Conservation (phyloP, 225 moss, liverwort and hornwort species). For the Physcomitrellopsis africana region DNA sequence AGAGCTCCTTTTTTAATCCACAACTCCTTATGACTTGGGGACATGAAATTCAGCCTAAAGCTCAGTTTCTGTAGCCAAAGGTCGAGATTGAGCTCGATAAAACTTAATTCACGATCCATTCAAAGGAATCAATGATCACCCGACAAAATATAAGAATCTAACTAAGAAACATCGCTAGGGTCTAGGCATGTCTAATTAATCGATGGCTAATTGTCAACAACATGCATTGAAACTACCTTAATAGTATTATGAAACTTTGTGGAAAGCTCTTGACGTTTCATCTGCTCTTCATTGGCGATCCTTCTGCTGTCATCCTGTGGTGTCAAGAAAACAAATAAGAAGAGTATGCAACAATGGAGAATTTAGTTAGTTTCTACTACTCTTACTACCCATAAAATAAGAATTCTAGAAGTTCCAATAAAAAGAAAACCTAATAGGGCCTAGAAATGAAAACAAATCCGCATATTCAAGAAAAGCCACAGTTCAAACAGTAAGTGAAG, state of each 20-base stretch:
- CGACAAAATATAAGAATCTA: constrained; percentile 6
- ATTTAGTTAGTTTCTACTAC: background rate
- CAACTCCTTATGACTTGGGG: constrained; percentile 17
- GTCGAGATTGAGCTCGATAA: background rate
- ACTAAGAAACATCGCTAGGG: background rate
- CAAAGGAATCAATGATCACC: constrained; percentile 5
- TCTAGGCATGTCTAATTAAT: constrained; percentile 13
- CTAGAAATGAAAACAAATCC: background rate
- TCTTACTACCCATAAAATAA: constrained; percentile 4
- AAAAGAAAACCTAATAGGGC: background rate
- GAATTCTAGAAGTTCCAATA: background rate
- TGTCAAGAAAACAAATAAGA: constrained; percentile 17
- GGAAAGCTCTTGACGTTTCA: constrained; percentile 92
- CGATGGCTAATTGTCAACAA: constrained; percentile 16
- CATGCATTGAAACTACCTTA: constrained; percentile 53
- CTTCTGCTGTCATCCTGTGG: constrained; percentile 89
- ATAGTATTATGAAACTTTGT: constrained; percentile 88
- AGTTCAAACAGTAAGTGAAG: constrained; percentile 1
- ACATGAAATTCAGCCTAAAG: background rate
- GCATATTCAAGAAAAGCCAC: background rate
- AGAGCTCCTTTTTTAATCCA: constrained; percentile 4
- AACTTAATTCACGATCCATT: constrained; percentile 23
- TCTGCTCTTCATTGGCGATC: constrained; percentile 82
- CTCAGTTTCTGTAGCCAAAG: background rate
- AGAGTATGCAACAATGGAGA: background rate